Evolutionary conservation across 805 yeast species (phyloP).

Genomic region (Wickerhamiella bombiphila): DNA sequence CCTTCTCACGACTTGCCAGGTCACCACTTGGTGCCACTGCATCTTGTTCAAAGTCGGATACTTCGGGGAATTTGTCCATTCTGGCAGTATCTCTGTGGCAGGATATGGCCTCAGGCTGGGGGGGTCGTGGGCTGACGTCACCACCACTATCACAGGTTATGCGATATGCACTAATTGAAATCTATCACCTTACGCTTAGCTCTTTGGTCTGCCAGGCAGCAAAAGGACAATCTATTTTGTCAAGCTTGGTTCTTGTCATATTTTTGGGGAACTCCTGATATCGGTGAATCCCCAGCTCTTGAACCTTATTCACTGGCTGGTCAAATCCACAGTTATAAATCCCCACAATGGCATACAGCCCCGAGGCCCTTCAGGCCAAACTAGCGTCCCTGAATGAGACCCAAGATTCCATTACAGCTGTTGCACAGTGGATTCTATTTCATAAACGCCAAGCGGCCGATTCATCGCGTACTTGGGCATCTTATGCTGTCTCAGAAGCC

Average conservation of each 20-base stretch:
- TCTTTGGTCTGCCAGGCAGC: too few species aligned
- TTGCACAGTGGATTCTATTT: slow-evolving; percentile 57
- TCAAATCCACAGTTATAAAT: too few species aligned
- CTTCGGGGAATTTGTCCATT: slow-evolving; percentile 54
- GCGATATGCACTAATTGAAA: too few species aligned
- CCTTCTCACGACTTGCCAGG: slow-evolving; percentile 29
- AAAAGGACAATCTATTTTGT: too few species aligned
- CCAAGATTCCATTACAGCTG: slow-evolving; percentile 58
- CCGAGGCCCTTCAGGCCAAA: slow-evolving; percentile 14
- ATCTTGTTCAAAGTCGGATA: slow-evolving; percentile 29
- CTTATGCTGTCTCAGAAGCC: slow-evolving; percentile 20
- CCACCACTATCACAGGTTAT: too few species aligned
- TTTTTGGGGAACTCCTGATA: too few species aligned
- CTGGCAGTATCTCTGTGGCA: neutral
- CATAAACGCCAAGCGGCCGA: slow-evolving; percentile 44
- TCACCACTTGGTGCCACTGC: slow-evolving; percentile 13
- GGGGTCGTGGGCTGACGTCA: too few species aligned
- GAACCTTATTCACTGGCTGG: too few species aligned
- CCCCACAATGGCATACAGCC: neutral
- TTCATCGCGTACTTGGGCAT: slow-evolving; percentile 41
- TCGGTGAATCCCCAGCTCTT: too few species aligned
- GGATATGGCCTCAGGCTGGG: too few species aligned
- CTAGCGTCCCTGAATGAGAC: slow-evolving; percentile 35
- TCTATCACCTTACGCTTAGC: too few species aligned
- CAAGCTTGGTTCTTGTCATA: too few species aligned